A percentile compares a stretch with the other conserved stretches of the same genome.
Conservation (phyloP, 176 grass and related monocot genomes). For the Carex parvula region DNA sequence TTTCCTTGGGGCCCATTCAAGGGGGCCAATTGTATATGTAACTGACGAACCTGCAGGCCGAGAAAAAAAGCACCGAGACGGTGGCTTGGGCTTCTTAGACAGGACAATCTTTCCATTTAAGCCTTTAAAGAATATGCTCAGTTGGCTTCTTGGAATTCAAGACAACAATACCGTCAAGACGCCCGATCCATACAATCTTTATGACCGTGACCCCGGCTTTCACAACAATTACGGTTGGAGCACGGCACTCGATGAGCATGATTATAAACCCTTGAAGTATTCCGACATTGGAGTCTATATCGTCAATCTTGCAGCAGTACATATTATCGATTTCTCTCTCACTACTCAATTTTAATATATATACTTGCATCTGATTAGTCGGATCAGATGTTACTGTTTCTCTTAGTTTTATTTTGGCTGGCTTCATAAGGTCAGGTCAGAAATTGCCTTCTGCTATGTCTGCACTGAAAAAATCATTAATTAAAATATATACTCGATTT, state of each 20-base stretch:
- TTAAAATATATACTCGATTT: not conserved
- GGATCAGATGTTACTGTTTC: not conserved
- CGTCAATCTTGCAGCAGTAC: conserved; percentile 76
- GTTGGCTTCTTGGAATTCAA: conserved; percentile 36
- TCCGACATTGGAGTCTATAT: conserved; percentile 73
- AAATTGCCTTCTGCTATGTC: not conserved
- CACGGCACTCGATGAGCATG: conserved; percentile 54
- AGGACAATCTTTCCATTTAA: conserved; percentile 23
- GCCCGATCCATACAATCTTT: conserved; percentile 68
- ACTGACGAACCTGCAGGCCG: conserved; percentile 12
- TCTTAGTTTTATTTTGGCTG: not conserved
- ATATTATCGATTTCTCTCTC: not conserved
- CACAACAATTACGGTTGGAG: conserved; percentile 72
- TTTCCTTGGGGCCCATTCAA: conserved; percentile 19
- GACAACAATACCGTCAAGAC: conserved; percentile 26
- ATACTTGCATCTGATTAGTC: not conserved
- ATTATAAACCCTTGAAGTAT: conserved; percentile 54
- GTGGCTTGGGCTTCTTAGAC: conserved; percentile 25
- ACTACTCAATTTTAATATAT: not conserved
- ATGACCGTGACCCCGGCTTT: conserved; percentile 54
- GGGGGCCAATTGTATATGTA: conserved; percentile 52
- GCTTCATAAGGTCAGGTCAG: not conserved
- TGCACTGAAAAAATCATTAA: not conserved
- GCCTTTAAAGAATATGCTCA: conserved; percentile 47
- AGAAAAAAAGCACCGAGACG: not conserved